phyloP scores from a whole-genome alignment of 2,329 filamentous ascomycete genomes.

The Pyricularia sp. region DNA sequence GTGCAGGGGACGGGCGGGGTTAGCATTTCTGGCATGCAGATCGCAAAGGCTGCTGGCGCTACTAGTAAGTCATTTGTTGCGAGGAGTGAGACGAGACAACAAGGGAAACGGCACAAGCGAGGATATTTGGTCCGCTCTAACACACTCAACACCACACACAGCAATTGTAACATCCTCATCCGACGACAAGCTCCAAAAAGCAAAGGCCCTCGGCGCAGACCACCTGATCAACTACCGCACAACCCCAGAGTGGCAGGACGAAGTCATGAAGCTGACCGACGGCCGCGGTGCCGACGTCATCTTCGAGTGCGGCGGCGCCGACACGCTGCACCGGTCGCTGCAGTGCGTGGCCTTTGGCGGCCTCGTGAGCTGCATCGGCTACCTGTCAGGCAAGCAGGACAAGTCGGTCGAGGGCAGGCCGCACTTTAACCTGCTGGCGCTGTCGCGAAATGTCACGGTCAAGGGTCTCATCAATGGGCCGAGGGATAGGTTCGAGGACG shows the following conservation, averaged over 20 bases:
- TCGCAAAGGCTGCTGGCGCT: slow-evolving; percentile 41
- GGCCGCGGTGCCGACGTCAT: slow-evolving; percentile 41
- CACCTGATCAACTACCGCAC: slow-evolving; percentile 44
- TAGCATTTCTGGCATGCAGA: slow-evolving; percentile 39
- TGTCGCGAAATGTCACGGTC: slow-evolving; percentile 34
- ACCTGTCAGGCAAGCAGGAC: slow-evolving; percentile 44
- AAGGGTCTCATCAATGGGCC: slow-evolving; percentile 55
- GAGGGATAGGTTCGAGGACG: slow-evolving; percentile 41
- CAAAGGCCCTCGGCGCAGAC: slow-evolving; percentile 40
- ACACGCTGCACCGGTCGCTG: slow-evolving; percentile 42
- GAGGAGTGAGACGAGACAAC: too few species aligned
- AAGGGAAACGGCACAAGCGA: too few species aligned
- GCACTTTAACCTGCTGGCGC: slow-evolving; percentile 50
- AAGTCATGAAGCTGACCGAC: slow-evolving; percentile 34
- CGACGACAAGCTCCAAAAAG: slow-evolving; percentile 37
- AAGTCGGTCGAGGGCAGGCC: slow-evolving; percentile 36
- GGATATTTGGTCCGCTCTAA: slow-evolving; percentile 25
- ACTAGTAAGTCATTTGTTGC: slow-evolving; percentile 28
- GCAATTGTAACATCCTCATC: slow-evolving; percentile 45
- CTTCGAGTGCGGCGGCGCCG: slow-evolving; percentile 43
- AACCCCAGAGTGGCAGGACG: slow-evolving; percentile 39
- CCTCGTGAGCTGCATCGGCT: slow-evolving; percentile 40
- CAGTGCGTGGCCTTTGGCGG: slow-evolving; percentile 45
- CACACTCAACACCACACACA: slow-evolving; percentile 6
- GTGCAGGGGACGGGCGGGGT: slow-evolving; percentile 48